Conservation (phyloP, 2,329 filamentous ascomycete species). For the Microdochium paspali region DNA sequence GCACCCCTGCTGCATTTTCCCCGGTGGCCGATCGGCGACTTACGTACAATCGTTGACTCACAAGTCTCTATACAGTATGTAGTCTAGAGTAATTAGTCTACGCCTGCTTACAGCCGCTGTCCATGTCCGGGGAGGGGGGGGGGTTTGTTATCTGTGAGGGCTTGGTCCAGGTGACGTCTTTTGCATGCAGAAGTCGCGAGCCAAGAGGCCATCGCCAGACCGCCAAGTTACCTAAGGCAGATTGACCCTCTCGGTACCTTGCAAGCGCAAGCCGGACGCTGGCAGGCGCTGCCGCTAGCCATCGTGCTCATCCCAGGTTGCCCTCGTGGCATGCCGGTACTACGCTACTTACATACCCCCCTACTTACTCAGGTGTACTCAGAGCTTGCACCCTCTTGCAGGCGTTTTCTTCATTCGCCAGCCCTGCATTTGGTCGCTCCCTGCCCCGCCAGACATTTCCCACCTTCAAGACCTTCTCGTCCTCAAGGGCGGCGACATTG, state of each 20-base stretch:
- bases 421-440: neutral
- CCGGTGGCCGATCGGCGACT: no score
- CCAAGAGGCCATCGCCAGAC: neutral
- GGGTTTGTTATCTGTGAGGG: neutral
- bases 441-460: neutral
- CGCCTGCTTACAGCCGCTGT: no score
- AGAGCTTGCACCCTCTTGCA: neutral
- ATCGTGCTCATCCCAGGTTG: no score
- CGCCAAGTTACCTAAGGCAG: conserved; percentile 1
- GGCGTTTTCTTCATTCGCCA: neutral
- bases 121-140: no score
- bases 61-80: no score
- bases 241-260: neutral
- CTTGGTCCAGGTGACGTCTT: neutral
- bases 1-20: no score
- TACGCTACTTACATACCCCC: no score
- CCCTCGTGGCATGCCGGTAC: neutral
- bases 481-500: neutral
- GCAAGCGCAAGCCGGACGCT: neutral
- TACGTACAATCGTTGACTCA: neutral
- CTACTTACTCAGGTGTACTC: neutral
- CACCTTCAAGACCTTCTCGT: neutral
- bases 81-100: no score
- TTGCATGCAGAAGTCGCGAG: neutral
- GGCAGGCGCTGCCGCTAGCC: no score